A percentile compares a stretch with the other conserved stretches of the same genome.
Evolutionary conservation across 2,329 filamentous ascomycete genomes (phyloP).

Genomic region (Hortaea werneckii): DNA sequence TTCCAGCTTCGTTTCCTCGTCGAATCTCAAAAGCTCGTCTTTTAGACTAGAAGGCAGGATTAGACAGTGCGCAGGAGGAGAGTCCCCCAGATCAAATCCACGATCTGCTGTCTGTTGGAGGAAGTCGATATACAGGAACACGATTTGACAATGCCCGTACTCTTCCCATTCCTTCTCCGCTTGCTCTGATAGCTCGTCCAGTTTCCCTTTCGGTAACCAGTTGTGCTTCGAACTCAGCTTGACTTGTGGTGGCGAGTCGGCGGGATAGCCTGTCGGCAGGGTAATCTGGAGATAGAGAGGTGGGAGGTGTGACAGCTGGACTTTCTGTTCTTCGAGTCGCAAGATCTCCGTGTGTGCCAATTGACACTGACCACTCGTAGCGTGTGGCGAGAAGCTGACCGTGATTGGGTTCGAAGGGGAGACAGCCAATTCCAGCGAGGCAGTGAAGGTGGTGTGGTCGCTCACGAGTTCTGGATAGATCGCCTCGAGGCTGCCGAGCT

Average conservation of each 20-base stretch:
- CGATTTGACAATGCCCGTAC: slow-evolving; percentile 44
- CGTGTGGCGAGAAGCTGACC: slow-evolving; percentile 18
- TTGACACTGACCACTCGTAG: slow-evolving; percentile 1
- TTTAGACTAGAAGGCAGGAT: slow-evolving; percentile 44
- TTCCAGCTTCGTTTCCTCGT: slow-evolving; percentile 61
- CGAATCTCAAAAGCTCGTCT: slow-evolving; percentile 65
- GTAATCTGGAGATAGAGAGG: slow-evolving; percentile 43
- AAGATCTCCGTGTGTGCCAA: slow-evolving; percentile 5
- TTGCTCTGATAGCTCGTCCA: slow-evolving; percentile 37
- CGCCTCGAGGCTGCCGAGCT: slow-evolving; percentile 49
- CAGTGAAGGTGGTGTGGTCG: slow-evolving; percentile 38
- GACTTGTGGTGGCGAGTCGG: slow-evolving; percentile 40
- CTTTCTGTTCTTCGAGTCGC: slow-evolving; percentile 25
- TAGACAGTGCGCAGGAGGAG: slow-evolving; percentile 32
- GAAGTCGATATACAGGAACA: slow-evolving; percentile 51
- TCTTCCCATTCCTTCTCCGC: slow-evolving; percentile 49
- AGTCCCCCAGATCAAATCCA: slow-evolving; percentile 40
- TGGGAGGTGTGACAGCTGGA: slow-evolving; percentile 47
- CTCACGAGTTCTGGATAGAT: slow-evolving; percentile 52
- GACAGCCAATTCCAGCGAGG: slow-evolving; percentile 46
- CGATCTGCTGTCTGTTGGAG: slow-evolving; percentile 49
- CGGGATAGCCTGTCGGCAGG: slow-evolving; percentile 48
- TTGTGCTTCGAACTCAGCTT: slow-evolving; percentile 38
- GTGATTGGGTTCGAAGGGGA: slow-evolving; percentile 44
- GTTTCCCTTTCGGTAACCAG: slow-evolving; percentile 42